A percentile compares a stretch with the other conserved stretches of the same genome.
phyloP scores from a whole-genome alignment of 352 stramenopile species.

The Globisporangium mamillatum region DNA sequence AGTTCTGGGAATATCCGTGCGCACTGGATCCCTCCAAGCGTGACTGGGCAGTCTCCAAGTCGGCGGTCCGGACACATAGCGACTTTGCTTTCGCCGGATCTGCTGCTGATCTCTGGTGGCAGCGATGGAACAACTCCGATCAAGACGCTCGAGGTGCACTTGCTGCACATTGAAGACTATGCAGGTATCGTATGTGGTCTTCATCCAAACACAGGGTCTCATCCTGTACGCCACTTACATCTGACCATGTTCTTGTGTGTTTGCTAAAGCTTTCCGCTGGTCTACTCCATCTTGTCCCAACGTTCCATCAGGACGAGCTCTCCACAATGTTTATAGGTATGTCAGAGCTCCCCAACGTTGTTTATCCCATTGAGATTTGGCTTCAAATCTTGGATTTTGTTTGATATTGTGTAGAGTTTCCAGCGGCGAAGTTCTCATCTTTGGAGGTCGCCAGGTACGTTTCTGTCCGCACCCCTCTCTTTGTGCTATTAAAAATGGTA shows the following conservation, averaged over 20 bases:
- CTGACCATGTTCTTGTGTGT: slow-evolving; percentile 1
- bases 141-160: slow-evolving; percentile 32
- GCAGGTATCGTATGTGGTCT: slow-evolving; percentile 14
- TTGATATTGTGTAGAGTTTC: slow-evolving; percentile 26
- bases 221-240: background rate
- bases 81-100: slow-evolving; percentile 36
- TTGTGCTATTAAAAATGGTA: background rate
- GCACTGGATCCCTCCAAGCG: slow-evolving; percentile 34
- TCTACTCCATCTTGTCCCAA: slow-evolving; percentile 31
- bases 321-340: slow-evolving; percentile 58
- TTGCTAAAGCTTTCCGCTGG: slow-evolving; percentile 45
- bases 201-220: too few species aligned
- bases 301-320: slow-evolving; percentile 40
- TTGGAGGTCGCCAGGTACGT: slow-evolving; percentile 60
- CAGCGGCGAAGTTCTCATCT: slow-evolving; percentile 48
- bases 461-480: background rate
- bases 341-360: background rate
- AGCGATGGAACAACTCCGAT: slow-evolving; percentile 63
- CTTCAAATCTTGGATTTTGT: background rate
- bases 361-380: background rate
- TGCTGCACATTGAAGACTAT: slow-evolving; percentile 42
- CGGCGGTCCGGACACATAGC: slow-evolving; percentile 46
- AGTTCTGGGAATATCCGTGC: slow-evolving; percentile 27
- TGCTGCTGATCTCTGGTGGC: slow-evolving; percentile 55
- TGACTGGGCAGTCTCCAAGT: slow-evolving; percentile 34